Percentiles rank a stretch among this genome's conserved stretches.
Conservation (phyloP, 139 green algal species). For the Chlorella sp. region DNA sequence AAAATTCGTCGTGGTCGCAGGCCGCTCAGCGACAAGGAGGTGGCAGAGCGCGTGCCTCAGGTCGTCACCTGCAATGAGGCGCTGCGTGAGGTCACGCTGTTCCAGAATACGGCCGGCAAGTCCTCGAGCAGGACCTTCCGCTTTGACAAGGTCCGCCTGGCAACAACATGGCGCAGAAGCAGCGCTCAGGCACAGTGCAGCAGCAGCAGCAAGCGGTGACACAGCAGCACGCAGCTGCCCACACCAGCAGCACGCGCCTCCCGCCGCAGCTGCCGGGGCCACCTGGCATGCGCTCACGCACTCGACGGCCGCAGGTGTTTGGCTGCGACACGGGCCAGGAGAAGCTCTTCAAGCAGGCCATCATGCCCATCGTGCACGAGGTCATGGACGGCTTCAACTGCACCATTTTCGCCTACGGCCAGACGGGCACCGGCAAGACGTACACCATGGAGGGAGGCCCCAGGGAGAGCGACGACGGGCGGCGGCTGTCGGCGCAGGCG, state of each 20-base stretch:
- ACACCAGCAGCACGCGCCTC: neutral
- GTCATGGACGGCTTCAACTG: slow-evolving; percentile 87
- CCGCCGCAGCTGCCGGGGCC: too few relatives aligned
- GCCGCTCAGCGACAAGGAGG: slow-evolving; percentile 72
- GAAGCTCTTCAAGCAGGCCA: slow-evolving; percentile 77
- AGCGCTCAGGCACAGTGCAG: neutral
- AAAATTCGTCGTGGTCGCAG: slow-evolving; percentile 26
- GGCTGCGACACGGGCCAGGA: slow-evolving; percentile 73
- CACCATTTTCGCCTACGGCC: slow-evolving; percentile 66
- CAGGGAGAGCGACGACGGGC: slow-evolving; percentile 47
- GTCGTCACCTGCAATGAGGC: slow-evolving; percentile 82
- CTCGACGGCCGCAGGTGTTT: slow-evolving; percentile 66
- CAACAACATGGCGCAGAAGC: neutral
- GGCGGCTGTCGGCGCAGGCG: slow-evolving; percentile 53
- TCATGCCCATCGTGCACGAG: slow-evolving; percentile 92
- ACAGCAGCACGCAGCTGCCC: neutral
- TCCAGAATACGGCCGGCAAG: slow-evolving; percentile 72
- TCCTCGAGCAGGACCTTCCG: slow-evolving; percentile 78
- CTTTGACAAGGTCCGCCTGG: slow-evolving; percentile 81
- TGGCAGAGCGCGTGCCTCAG: slow-evolving; percentile 46
- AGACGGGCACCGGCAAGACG: slow-evolving; percentile 97
- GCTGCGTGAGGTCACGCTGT: slow-evolving; percentile 69
- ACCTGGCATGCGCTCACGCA: neutral
- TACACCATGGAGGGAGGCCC: slow-evolving; percentile 93
- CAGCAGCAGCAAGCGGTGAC: neutral